Percentiles rank a stretch among this genome's conserved stretches.
phyloP scores from a whole-genome alignment of 345 rosid species.

The Passiflora organensis region DNA sequence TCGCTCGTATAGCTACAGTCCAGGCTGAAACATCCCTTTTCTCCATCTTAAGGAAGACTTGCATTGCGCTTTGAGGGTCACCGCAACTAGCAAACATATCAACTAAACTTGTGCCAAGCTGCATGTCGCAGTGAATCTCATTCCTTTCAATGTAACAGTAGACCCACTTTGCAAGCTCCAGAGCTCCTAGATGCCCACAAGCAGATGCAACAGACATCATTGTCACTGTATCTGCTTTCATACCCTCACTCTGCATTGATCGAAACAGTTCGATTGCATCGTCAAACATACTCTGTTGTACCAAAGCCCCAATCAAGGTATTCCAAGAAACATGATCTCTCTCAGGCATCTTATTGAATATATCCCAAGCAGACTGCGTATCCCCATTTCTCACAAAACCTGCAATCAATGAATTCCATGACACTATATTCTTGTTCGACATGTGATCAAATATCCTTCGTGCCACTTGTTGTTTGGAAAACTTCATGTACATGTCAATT shows the following conservation, averaged over 20 bases:
- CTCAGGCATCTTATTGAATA: constrained; percentile 30
- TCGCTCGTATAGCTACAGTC: constrained; percentile 63
- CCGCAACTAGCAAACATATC: constrained; percentile 74
- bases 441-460: constrained; percentile 37
- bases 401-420: constrained; percentile 56
- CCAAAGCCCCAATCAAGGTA: no score
- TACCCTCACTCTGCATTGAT: no score
- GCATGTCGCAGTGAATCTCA: constrained; percentile 40
- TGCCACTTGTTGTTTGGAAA: constrained; percentile 41
- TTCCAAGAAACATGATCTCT: no score
- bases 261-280: no score
- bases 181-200: constrained; percentile 56
- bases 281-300: no score
- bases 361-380: constrained; percentile 43
- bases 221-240: constrained; percentile 39
- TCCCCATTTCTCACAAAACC: constrained; percentile 47
- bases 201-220: constrained; percentile 56
- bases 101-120: constrained; percentile 46
- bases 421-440: constrained; percentile 47
- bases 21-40: constrained; percentile 61
- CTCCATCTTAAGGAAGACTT: constrained; percentile 38
- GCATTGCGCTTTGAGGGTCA: constrained; percentile 50
- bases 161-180: constrained; percentile 58
- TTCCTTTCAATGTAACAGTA: constrained; percentile 35
- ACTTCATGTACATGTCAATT: constrained; percentile 68